Evolutionary conservation across 2,329 filamentous ascomycete genomes (phyloP).

Genomic region (Huntiella abstrusa): DNA sequence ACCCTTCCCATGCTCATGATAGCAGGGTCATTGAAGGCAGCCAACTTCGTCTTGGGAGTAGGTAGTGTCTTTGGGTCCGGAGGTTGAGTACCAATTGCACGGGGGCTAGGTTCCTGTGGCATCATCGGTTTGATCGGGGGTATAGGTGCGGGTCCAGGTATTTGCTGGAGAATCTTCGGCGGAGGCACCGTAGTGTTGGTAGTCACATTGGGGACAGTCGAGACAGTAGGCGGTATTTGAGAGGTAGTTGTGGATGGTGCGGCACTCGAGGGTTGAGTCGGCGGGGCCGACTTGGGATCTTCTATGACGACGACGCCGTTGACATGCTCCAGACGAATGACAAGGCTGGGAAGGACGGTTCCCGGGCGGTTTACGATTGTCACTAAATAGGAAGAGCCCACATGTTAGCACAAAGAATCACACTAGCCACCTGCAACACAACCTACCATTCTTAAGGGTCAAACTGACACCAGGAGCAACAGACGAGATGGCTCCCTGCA

Average conservation of each 20-base stretch:
- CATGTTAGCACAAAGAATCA: too few relatives aligned
- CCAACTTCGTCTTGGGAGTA: neutral
- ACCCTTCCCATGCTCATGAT: constrained; percentile 47
- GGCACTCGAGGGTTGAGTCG: too few relatives aligned
- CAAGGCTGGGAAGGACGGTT: neutral
- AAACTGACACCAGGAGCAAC: constrained; percentile 49
- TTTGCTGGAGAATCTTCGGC: too few relatives aligned
- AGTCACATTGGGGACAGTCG: too few relatives aligned
- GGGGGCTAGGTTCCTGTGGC: neutral
- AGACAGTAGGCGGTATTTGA: too few relatives aligned
- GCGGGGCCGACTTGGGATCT: too few relatives aligned
- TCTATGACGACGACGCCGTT: neutral
- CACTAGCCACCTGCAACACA: neutral
- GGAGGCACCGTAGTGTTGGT: too few relatives aligned
- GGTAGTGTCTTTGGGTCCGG: neutral
- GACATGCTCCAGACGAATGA: neutral
- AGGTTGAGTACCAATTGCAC: too few relatives aligned
- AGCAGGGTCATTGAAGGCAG: constrained; percentile 56
- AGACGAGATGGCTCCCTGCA: constrained; percentile 52
- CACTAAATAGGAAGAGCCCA: neutral
- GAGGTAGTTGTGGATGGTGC: too few relatives aligned
- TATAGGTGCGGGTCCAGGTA: constrained; percentile 15
- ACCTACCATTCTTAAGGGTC: constrained; percentile 51
- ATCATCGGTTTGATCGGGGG: constrained; percentile 15
- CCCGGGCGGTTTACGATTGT: neutral